Evolutionary conservation across 2,329 filamentous ascomycete genomes (phyloP).

Genomic region (Aspergillus sp.): DNA sequence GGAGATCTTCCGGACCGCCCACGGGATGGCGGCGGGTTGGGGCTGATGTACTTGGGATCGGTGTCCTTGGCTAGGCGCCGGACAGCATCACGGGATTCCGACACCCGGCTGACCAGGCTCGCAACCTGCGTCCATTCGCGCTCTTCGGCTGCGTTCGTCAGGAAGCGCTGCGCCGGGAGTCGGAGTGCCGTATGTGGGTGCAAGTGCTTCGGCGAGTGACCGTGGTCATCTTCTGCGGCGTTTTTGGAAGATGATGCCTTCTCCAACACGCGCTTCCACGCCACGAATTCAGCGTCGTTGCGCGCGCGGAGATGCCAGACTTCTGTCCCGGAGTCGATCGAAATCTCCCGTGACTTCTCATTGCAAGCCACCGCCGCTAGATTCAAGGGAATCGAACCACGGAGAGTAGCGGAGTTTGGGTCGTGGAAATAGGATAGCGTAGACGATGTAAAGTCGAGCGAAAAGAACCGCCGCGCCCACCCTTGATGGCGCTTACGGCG

Average conservation of each 20-base stretch:
- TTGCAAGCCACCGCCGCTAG: conserved; percentile 90
- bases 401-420: conserved; percentile 86
- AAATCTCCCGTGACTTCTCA: conserved; percentile 86
- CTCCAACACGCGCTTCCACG: conserved; percentile 86
- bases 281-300: conserved; percentile 81
- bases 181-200: conserved; percentile 35
- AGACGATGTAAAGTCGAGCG: conserved; percentile 89
- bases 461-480: conserved; percentile 92
- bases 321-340: conserved; percentile 94
- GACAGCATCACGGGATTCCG: conserved; percentile 86
- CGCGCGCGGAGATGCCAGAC: conserved; percentile 91
- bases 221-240: conserved; percentile 28
- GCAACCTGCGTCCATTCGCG: conserved; percentile 88
- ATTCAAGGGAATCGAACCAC: conserved; percentile 89
- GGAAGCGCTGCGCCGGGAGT: conserved; percentile 35
- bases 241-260: conserved; percentile 76
- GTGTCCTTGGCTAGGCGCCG: conserved; percentile 85
- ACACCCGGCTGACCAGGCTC: conserved; percentile 79
- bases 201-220: conserved; percentile 27
- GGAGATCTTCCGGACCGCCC: conserved; percentile 41
- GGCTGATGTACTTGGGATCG: conserved; percentile 62
- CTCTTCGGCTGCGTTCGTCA: conserved; percentile 63
- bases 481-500: conserved; percentile 92
- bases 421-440: conserved; percentile 97
- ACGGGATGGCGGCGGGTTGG: conserved; percentile 26